Percentiles rank a stretch among this genome's conserved stretches.
Conservation (phyloP, 2,329 filamentous ascomycete genomes). For the Dactylellina drechsleri region DNA sequence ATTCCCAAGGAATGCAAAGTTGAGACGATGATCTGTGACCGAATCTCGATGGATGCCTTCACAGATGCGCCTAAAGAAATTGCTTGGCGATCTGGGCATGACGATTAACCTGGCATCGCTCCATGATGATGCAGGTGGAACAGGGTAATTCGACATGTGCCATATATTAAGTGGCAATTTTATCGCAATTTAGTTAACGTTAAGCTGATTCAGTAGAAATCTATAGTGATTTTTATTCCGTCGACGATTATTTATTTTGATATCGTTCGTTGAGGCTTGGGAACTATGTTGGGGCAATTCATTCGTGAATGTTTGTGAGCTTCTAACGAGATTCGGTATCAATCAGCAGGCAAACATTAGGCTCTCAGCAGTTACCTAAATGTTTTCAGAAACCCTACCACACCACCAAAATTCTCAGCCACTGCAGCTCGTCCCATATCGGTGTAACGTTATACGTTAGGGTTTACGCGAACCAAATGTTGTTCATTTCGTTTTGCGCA, state of each 20-base stretch:
- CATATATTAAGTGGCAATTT: too few relatives aligned
- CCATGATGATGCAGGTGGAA: too few relatives aligned
- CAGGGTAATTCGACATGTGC: too few relatives aligned
- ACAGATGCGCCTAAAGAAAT: too few relatives aligned
- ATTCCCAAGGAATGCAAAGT: conserved; percentile 5
- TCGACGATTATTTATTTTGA: too few relatives aligned
- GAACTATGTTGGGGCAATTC: too few relatives aligned
- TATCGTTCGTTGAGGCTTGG: too few relatives aligned
- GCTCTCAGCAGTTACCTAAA: background rate
- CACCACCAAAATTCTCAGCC: background rate
- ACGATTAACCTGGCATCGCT: too few relatives aligned
- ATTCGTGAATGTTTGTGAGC: too few relatives aligned
- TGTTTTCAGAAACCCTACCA: too few relatives aligned
- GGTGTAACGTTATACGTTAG: background rate
- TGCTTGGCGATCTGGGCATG: too few relatives aligned
- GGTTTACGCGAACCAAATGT: background rate
- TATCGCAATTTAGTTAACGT: background rate
- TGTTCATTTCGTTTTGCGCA: background rate
- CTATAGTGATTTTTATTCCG: too few relatives aligned
- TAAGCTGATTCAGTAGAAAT: background rate
- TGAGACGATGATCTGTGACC: background rate
- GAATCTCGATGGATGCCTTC: background rate
- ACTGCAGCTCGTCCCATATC: background rate
- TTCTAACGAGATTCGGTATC: conserved; percentile 15
- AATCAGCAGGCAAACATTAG: background rate